Base-by-base conservation (phyloP, 257 asterid genomes). In the Galeopsis tetrahit region DNA sequence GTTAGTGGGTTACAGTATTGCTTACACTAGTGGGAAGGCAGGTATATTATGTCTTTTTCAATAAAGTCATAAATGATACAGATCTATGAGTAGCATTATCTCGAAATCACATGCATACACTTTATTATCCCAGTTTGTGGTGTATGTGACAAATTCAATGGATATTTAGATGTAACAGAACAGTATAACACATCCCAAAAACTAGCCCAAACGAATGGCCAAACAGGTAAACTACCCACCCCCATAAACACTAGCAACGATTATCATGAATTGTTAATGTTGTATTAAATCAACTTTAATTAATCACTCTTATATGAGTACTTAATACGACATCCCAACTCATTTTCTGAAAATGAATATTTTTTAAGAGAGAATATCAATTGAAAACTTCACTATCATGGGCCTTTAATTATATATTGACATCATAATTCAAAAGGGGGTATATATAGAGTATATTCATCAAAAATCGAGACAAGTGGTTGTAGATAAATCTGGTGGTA, bases 401-500 rank as follows among this genome's bases (percentile, higher is more conserved):
- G 60, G 33, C 35, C 34, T 8, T 53, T 53, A 17, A 53, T 53
- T 21, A 53, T 53, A 17, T 17, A 17, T 21, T 7, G 28, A 21
- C 6, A 7, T 55, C 61, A 55, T 13, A 55, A 55, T 17, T 55
- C 32, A 17, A 55, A 28, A 55, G 33, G 35, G 34, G 34, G 33
- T 15, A 14, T 39, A 39, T 9, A 31, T 2, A 6, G 56, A 17
- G 56, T 49, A 49, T 49, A 49, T n/a, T 42, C 7, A 57, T 42
- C 5, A 42, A 58, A 35, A 58, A 58, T 59, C 60, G 33, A 61
- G 44, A 71, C 43, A 75, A 67, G 71, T 33, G 44, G 80, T 21
- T 48, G 75, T 55, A 71, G 46, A 71, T 68, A 57, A 51, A 68
- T 49, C 34, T 39, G 43, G 76, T 40, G 57, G 51, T 62, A 66